Evolutionary conservation across 2,329 filamentous ascomycete species (phyloP).

Genomic region (Berkeleyomyces basicola): DNA sequence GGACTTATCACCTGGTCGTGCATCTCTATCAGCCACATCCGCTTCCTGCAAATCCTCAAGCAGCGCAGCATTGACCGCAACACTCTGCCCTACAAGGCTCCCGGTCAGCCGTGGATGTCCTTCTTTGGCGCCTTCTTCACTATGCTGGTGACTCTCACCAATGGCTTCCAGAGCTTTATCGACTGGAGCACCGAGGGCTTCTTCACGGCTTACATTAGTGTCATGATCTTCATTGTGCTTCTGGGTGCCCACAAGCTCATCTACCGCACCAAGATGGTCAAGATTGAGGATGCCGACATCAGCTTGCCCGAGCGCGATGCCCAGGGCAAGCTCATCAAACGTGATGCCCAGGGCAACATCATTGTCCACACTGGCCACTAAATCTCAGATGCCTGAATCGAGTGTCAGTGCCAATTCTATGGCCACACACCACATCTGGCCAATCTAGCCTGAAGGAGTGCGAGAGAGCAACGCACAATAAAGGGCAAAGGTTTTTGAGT

Average conservation of each 20-base stretch:
- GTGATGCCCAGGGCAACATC: background rate
- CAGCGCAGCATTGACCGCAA: constrained; percentile 40
- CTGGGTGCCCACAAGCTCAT: constrained; percentile 44
- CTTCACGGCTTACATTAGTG: constrained; percentile 46
- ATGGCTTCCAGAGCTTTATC: constrained; percentile 54
- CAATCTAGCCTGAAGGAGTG: background rate
- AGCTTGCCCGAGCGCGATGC: constrained; percentile 1
- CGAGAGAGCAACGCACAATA: background rate
- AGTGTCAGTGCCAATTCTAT: too few relatives aligned
- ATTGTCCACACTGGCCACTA: background rate
- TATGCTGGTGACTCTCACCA: constrained; percentile 46
- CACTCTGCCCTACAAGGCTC: constrained; percentile 42
- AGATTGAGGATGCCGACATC: constrained; percentile 23
- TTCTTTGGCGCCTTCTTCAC: constrained; percentile 52
- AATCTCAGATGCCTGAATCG: background rate
- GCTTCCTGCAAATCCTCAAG: constrained; percentile 44
- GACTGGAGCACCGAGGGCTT: constrained; percentile 43
- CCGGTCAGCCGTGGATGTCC: constrained; percentile 46
- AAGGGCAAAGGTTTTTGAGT: background rate
- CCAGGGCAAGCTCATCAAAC: background rate
- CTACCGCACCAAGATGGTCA: constrained; percentile 25
- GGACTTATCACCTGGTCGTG: constrained; percentile 56
- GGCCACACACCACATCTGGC: too few relatives aligned
- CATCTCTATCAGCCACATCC: constrained; percentile 47
- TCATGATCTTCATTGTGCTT: constrained; percentile 45